Conservation (phyloP, 106 monocot species). For the Dioscorea alata region DNA sequence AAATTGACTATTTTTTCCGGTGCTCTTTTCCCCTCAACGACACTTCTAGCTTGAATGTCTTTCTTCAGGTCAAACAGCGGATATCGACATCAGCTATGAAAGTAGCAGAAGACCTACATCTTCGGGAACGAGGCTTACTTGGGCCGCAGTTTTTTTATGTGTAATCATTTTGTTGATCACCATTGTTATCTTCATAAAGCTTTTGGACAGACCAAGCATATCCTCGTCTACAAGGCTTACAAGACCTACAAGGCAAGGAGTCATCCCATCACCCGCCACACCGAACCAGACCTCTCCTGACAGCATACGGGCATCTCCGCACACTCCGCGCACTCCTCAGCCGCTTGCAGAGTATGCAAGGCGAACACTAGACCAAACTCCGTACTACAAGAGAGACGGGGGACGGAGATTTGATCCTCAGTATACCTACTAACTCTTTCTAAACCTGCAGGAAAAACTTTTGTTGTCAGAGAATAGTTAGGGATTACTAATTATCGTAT, state of each 20-base stretch:
- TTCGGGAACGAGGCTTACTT: slow-evolving; percentile 10
- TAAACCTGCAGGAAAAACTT: no score
- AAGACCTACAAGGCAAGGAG: slow-evolving; percentile 5
- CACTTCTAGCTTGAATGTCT: background rate
- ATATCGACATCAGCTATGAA: slow-evolving; percentile 58
- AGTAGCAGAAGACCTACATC: slow-evolving; percentile 11
- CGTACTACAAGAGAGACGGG: slow-evolving; percentile 59
- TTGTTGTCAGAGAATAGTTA: no score
- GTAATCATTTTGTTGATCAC: slow-evolving; percentile 35
- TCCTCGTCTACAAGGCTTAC: slow-evolving; percentile 3
- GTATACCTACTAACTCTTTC: slow-evolving; percentile 50
- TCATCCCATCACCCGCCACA: slow-evolving; percentile 12
- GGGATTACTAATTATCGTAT: no score
- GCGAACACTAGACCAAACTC: slow-evolving; percentile 88
- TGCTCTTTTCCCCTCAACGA: no score
- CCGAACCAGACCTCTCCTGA: slow-evolving; percentile 4
- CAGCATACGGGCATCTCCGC: slow-evolving; percentile 23
- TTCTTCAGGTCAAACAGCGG: slow-evolving; percentile 61
- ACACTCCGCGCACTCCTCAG: slow-evolving; percentile 57
- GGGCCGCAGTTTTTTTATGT: slow-evolving; percentile 36
- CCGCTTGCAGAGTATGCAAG: slow-evolving; percentile 86
- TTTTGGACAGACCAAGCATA: slow-evolving; percentile 49
- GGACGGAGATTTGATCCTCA: slow-evolving; percentile 76
- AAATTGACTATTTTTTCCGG: no score
- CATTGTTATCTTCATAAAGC: slow-evolving; percentile 44